Base-by-base conservation (phyloP, 371 early-diverging fungal species). In the Mucor saturninus region DNA sequence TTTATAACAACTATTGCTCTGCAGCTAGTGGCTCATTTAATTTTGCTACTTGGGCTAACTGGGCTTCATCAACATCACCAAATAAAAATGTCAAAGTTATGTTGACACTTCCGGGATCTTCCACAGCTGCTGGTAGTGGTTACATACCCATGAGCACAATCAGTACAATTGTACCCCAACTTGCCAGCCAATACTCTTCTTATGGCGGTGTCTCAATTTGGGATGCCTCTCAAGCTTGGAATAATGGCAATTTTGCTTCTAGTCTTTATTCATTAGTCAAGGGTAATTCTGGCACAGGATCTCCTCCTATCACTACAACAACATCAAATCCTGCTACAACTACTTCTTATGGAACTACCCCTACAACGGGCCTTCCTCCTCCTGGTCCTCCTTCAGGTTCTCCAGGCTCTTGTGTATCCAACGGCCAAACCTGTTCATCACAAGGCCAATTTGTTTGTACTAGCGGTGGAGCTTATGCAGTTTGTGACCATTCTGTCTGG, bases 1-100 rank as follows among this genome's bases (percentile, higher is more conserved):
- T 88, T 63, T 91, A 91, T 76, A 91, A 91, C 76, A 89, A 89
- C 62, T 87, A 76, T 56, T 89, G 89, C 46, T 83, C 86, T 5
- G 64, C 76, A 10, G 73, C 79, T 2, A 72, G 80, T 13, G 59
- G 55, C n/a, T 80, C 75, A 56, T 90, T 91, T 66, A 91, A 89
- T 68, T 90, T 79, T 71, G 83, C 77, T 57, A 68, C 77, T 37
- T 79, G 87, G 89, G 77, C 87, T 70, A 71, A 75, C n/a, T 86
- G 86, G 84, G 80, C 86, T 39, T 78, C 35, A 2, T 66, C 75
- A 4, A 78, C 72, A 14, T 80, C 89, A 1, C 56, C 77, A 1
- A 89, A 89, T 65, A 81, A 83, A 59, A 75, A 87, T 37, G 83
- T 86, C 52, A 83, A 85, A 55, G 60, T 91, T 28, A 74, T 81